These are phyloP conservation scores for Sporobolomyces pararoseus DNA, from an alignment of 768 basidiomycete genomes.

Conservation along the genomic window DNA sequence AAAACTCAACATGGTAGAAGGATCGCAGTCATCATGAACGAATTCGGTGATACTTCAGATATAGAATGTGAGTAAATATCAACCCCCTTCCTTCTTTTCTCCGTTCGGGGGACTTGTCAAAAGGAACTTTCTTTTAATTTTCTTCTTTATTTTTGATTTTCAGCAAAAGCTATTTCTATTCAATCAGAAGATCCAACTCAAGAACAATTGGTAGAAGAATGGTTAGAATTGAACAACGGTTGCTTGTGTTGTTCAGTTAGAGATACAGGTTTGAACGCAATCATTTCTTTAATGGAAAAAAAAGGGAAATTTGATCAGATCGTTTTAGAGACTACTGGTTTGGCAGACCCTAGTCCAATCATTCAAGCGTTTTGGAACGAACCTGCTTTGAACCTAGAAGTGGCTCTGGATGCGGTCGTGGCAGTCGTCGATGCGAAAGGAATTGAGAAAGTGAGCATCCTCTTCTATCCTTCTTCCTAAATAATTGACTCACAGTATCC, in stretches of 20 bases:
- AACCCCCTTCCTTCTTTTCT: background rate
- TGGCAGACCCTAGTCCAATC: slow-evolving; percentile 73
- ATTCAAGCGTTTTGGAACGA: slow-evolving; percentile 43
- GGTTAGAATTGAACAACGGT: slow-evolving; percentile 79
- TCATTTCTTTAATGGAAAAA: slow-evolving; percentile 53
- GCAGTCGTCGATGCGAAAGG: slow-evolving; percentile 37
- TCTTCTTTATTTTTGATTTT: too few species aligned
- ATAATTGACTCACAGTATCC: background rate
- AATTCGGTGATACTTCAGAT: slow-evolving; percentile 91
- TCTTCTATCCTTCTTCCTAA: too few species aligned
- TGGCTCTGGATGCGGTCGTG: slow-evolving; percentile 38
- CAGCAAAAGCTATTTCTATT: slow-evolving; percentile 86
- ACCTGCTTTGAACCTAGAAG: slow-evolving; percentile 30
- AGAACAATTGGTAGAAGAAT: slow-evolving; percentile 67
- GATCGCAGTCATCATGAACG: slow-evolving; percentile 71
- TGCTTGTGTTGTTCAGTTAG: slow-evolving; percentile 99
- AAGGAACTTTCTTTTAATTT: too few species aligned
- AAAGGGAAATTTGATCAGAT: slow-evolving; percentile 93
- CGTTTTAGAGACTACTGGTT: slow-evolving; percentile 87
- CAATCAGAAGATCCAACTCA: slow-evolving; percentile 59
- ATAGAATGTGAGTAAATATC: slow-evolving; percentile 68
- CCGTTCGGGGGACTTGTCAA: too few species aligned
- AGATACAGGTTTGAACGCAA: slow-evolving; percentile 85
- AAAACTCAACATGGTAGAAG: slow-evolving; percentile 90
- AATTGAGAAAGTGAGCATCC: slow-evolving; percentile 29